phyloP scores from a whole-genome alignment of 129 eudicot species.

The Escallonia rubra region DNA sequence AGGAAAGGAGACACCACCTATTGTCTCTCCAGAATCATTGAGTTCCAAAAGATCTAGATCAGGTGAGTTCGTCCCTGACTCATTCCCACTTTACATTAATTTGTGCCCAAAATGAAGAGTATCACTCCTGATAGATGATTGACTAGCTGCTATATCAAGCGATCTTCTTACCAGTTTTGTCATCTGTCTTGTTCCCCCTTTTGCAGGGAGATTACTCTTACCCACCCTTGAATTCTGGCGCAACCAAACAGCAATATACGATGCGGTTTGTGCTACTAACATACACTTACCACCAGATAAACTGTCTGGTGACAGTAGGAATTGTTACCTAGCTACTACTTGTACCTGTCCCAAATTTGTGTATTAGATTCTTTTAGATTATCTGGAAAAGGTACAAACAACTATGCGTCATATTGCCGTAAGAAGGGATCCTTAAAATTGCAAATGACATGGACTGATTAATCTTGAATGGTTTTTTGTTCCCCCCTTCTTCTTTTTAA shows the following conservation, averaged over 20 bases:
- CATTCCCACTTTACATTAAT: neutral
- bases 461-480: neutral
- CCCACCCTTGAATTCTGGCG: slow-evolving; percentile 75
- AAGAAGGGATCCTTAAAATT: neutral
- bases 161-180: neutral
- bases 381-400: neutral
- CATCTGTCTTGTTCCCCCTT: slow-evolving; percentile 2
- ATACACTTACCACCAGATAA: neutral
- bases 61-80: slow-evolving; percentile 21
- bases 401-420: neutral
- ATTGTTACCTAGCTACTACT: neutral
- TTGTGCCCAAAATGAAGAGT: neutral
- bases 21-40: slow-evolving; percentile 35
- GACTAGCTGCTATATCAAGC: neutral
- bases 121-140: neutral
- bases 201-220: slow-evolving; percentile 63
- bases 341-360: neutral
- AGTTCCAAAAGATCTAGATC: slow-evolving; percentile 60
- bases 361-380: neutral
- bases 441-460: neutral
- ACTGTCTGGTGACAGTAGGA: neutral
- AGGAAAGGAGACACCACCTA: slow-evolving; percentile 16
- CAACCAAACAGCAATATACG: slow-evolving; percentile 52
- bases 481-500: neutral
- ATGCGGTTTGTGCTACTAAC: slow-evolving; percentile 37